Base-by-base conservation (phyloP, 2,329 filamentous ascomycete species). In the Penicillium rolfsii region DNA sequence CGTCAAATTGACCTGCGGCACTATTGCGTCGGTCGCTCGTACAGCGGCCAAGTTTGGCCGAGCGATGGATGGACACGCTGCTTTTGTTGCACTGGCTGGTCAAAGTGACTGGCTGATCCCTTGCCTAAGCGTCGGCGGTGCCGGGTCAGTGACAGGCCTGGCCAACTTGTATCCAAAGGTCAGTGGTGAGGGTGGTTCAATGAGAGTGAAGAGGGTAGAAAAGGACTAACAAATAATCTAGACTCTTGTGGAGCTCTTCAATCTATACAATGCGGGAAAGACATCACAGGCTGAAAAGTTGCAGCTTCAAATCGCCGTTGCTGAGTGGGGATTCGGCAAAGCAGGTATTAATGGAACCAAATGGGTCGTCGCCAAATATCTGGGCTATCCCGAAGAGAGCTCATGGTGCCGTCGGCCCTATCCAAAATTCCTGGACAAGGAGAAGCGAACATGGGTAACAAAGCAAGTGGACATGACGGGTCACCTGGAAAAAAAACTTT, bases 261-360 rank as follows among this genome's bases (percentile, higher is more conserved):
- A 84, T 58, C 75, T 85, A 14, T 84, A 78, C 68, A 74, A 71
- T 52, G 71, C 77, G 2, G 83, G 83, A 11, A 80, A 83, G 68
- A 59, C 74, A 9, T 72, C 77, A 11, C 82, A 84, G 69, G 84
- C 84, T 0, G 76, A 79, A 28, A 74, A 76, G 2, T 74, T 82
- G 4, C 84, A 86, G 70, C 74, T 82, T 54, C 77, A 82, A 71
- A 75, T 86, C 40, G 82, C 80, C 6, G 74, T 80, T 67, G 79
- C 80, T 59, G 84, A 86, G 75, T 84, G 81, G 79, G 84, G 82
- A 0, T 84, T 87, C 56, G 83, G 74, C 30, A 85, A 84, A 70
- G 82, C 82, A 3, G 84, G 83, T n/a, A 85, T 87, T 70, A 86
- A 85, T 66, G 84, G 85, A 9, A 86, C 82, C 7, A 87, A 87